Evolutionary conservation across 108 stramenopile species (phyloP).

Genomic region (Cyclotella choctawhatcheeana): DNA sequence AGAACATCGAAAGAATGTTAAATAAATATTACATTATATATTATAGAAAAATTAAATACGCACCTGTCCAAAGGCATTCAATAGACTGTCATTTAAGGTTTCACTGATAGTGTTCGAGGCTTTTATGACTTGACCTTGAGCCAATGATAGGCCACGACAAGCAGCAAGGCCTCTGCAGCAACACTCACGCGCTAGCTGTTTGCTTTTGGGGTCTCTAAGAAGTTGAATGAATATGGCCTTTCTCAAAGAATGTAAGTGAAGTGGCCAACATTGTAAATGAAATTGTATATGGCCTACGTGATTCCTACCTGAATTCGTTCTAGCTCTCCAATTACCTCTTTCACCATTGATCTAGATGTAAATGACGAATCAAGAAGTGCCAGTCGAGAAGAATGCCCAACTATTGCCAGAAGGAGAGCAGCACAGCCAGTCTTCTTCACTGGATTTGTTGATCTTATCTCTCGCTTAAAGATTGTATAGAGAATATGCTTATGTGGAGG

Average conservation of each 20-base stretch:
- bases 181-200: constrained; percentile 81
- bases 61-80: constrained; percentile 85
- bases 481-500: constrained; percentile 78
- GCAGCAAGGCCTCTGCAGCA: constrained; percentile 83
- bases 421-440: constrained; percentile 71
- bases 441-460: constrained; percentile 56
- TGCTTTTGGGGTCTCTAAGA: constrained; percentile 79
- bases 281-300: no score
- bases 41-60: no score
- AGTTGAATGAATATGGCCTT: constrained; percentile 70
- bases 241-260: no score
- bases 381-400: constrained; percentile 62
- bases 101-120: constrained; percentile 6
- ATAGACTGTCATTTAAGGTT: constrained; percentile 57
- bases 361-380: constrained; percentile 28
- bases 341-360: constrained; percentile 37
- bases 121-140: constrained; percentile 5
- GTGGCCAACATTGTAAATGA: no score
- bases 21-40: no score
- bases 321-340: constrained; percentile 51
- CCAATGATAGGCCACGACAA: constrained; percentile 63
- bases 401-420: constrained; percentile 68
- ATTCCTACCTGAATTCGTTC: constrained; percentile 67
- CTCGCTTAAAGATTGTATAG: constrained; percentile 60
- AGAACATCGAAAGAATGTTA: no score